phyloP scores from a whole-genome alignment of 805 yeast genomes.

The Wickerhamiella nectarea region DNA sequence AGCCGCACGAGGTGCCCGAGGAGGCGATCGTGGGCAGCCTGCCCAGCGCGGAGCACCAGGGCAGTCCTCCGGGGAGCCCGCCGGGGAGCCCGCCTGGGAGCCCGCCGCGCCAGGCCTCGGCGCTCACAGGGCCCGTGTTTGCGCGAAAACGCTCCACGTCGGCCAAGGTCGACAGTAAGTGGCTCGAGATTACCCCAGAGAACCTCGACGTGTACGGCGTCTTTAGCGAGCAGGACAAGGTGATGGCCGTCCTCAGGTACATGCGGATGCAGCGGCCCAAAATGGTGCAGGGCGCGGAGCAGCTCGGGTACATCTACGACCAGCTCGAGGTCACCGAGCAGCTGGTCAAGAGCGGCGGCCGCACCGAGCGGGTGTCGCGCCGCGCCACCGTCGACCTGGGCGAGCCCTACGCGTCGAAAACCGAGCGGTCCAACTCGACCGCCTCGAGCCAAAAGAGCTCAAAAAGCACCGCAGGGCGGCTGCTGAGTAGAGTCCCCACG shows the following conservation, averaged over 20 bases:
- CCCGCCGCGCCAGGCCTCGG: neutral
- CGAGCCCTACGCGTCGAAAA: neutral
- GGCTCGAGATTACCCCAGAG: constrained; percentile 12
- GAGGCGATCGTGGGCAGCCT: neutral
- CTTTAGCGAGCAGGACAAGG: constrained; percentile 16
- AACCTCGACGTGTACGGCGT: constrained; percentile 16
- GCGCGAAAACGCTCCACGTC: neutral
- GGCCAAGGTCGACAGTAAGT: neutral
- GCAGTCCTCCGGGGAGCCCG: neutral
- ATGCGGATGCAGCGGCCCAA: constrained; percentile 30
- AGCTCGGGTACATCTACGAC: constrained; percentile 28
- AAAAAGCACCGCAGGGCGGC: constrained; percentile 1
- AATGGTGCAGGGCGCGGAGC: constrained; percentile 32
- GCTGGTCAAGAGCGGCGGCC: constrained; percentile 11
- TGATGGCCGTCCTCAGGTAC: constrained; percentile 21
- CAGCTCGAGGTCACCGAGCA: constrained; percentile 23
- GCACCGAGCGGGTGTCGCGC: constrained; percentile 5
- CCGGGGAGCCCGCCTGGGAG: neutral
- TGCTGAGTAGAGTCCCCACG: constrained; percentile 1
- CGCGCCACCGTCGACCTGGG: constrained; percentile 6
- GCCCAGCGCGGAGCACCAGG: neutral
- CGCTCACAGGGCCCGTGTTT: constrained; percentile 2
- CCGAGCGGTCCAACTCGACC: constrained; percentile 1
- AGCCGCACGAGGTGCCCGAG: neutral
- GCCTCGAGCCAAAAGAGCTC: constrained; percentile 6